Evolutionary conservation across 768 basidiomycete species (phyloP), one percentile per base, ranked within the genome.

Genomic region (Boletus eberwhitei): DNA sequence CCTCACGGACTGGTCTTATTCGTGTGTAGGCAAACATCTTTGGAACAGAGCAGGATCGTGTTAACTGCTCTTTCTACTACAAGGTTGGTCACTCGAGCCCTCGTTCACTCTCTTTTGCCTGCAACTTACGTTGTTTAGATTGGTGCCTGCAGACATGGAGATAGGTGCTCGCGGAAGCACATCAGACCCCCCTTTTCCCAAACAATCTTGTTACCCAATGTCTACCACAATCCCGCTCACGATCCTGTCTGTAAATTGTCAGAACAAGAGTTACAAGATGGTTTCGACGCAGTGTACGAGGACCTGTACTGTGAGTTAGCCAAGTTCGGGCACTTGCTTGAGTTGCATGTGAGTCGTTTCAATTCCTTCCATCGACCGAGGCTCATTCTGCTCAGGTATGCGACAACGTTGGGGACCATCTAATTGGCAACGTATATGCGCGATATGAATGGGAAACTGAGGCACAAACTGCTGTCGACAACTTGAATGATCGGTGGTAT

Each of bases 11-110:
- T 11, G 34, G 35, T 60, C 57, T 57, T 35, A 57, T 14, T 32
- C 35, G 29, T 48, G 12, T 42, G 8, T 55, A 95, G 86, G 93
- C 94, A 57, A 94, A 95, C 58, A 98, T 98, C 70, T 98, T 96
- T 64, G 92, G 92, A 61, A 94, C 91, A 58, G 90, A 93, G 72
- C 90, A 92, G 72, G 90, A 92, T 69, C 87, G 95, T 64, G 96
- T 99, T 59, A 99, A 99, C 70, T 99, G 96, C 69, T 98, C 95
- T 1, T 98, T 99, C 77, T 98, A 97, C 75, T 94, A 96, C 78
- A 96, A 96, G 77, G 90, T 90, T 58, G 34, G 82, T 71, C 37
- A 17, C 39, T 37, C 53, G 50, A 36, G 12, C 34, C 7, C 57
- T 12, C 2, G 3, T 19, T 9, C 48, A 19, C 19, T 8, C 8